These are phyloP conservation scores for Ophiocytium majus DNA, from an alignment of 352 stramenopile species.

Conservation along the genomic window DNA sequence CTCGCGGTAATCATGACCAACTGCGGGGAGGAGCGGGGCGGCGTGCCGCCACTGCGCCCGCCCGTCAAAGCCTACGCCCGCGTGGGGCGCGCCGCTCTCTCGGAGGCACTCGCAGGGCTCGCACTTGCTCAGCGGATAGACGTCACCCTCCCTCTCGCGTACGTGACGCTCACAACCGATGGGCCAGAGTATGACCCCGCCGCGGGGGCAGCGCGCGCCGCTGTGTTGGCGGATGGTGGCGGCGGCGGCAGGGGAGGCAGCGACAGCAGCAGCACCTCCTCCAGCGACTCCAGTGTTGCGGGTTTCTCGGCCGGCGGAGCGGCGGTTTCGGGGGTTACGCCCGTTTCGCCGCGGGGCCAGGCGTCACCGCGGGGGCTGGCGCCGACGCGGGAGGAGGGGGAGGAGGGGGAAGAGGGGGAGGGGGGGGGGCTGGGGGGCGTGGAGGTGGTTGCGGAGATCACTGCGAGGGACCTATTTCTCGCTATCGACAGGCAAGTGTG, in stretches of 20 bases:
- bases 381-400: neutral
- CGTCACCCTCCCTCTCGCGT: neutral
- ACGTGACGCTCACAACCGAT: slow-evolving; percentile 1
- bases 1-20: slow-evolving; percentile 9
- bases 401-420: neutral
- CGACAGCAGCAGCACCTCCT: neutral
- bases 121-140: neutral
- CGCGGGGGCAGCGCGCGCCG: neutral
- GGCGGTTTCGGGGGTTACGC: neutral
- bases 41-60: neutral
- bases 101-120: neutral
- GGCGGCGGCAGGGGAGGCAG: neutral
- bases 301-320: too few relatives aligned
- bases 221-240: neutral
- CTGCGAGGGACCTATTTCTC: neutral
- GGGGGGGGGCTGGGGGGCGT: neutral
- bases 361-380: neutral
- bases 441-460: neutral
- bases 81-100: neutral
- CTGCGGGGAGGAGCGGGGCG: slow-evolving; percentile 7
- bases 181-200: neutral
- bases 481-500: slow-evolving; percentile 22
- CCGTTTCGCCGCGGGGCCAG: neutral
- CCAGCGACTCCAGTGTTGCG: too few relatives aligned
- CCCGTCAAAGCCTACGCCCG: neutral